phyloP scores from a whole-genome alignment of 495 filamentous ascomycete genomes.

The Astrocystis sublimbata region DNA sequence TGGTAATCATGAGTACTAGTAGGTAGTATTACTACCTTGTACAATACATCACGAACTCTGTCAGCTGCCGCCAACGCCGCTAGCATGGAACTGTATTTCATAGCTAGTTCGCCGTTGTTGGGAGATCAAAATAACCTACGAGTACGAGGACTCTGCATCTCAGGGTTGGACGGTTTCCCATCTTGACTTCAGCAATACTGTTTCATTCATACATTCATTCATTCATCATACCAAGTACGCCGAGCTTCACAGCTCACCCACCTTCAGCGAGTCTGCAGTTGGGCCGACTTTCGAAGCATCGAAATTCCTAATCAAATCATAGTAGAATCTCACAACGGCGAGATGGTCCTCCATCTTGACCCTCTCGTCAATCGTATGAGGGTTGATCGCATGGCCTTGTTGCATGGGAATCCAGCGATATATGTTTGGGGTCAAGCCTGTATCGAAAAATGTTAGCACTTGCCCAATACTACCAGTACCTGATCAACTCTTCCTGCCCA shows the following conservation, averaged over 20 bases:
- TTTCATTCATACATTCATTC: no score
- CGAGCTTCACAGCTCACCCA: conserved; percentile 26
- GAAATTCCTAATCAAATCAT: conserved; percentile 42
- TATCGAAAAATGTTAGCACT: conserved; percentile 52
- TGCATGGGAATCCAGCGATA: conserved; percentile 58
- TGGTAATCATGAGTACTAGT: no score
- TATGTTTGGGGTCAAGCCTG: conserved; percentile 56
- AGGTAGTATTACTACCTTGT: no score
- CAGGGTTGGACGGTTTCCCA: not conserved
- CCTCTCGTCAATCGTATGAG: conserved; percentile 59
- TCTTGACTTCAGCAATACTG: no score
- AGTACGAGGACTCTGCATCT: no score
- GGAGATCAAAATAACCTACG: no score
- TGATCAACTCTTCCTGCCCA: conserved; percentile 28
- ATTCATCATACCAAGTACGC: not conserved
- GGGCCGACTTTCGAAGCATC: conserved; percentile 30
- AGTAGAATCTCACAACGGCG: conserved; percentile 56
- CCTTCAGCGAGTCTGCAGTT: conserved; percentile 12
- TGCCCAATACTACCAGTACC: conserved; percentile 37
- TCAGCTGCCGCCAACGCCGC: no score
- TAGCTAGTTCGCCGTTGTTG: no score
- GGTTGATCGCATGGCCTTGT: conserved; percentile 46
- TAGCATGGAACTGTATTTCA: no score
- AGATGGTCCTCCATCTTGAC: conserved; percentile 57
- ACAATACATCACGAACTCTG: no score